Conservation (phyloP, 192 early-diverging fungal species). For the Kickxella alabastrina region DNA sequence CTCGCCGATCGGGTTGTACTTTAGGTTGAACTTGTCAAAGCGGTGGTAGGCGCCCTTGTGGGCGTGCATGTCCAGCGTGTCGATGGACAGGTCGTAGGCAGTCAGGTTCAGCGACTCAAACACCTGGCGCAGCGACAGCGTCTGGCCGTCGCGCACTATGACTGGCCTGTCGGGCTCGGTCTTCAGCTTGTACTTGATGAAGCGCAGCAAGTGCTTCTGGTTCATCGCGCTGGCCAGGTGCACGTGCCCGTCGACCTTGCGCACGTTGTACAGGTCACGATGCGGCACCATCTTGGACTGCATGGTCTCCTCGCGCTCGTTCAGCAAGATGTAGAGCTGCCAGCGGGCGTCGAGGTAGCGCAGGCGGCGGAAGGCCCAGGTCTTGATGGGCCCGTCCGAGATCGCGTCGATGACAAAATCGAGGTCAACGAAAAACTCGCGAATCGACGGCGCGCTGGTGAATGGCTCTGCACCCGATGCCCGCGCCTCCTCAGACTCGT, state of each 20-base stretch:
- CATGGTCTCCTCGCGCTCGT: slow-evolving; percentile 92
- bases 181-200: slow-evolving; percentile 90
- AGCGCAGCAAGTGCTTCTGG: slow-evolving; percentile 91
- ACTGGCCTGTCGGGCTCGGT: slow-evolving; percentile 72
- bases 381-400: slow-evolving; percentile 87
- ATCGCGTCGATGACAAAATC: slow-evolving; percentile 74
- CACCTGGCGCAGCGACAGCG: slow-evolving; percentile 77
- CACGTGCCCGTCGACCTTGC: slow-evolving; percentile 96
- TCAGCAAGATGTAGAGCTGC: slow-evolving; percentile 86
- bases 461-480: slow-evolving; percentile 15
- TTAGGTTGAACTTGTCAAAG: slow-evolving; percentile 96
- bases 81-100: slow-evolving; percentile 90
- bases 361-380: slow-evolving; percentile 84
- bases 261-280: slow-evolving; percentile 96
- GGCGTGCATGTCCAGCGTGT: slow-evolving; percentile 96
- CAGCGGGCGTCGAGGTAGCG: slow-evolving; percentile 90
- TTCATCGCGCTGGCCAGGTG: slow-evolving; percentile 94
- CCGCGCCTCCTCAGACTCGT: slow-evolving; percentile 2
- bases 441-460: slow-evolving; percentile 62
- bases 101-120: slow-evolving; percentile 88
- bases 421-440: slow-evolving; percentile 83
- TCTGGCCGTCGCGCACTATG: slow-evolving; percentile 79
- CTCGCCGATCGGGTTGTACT: slow-evolving; percentile 95
- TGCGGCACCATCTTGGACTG: slow-evolving; percentile 91
- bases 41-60: slow-evolving; percentile 95